Evolutionary conservation across 805 yeast genomes (phyloP), one percentile per base, ranked within the genome.

Genomic region (Millerago galiae): DNA sequence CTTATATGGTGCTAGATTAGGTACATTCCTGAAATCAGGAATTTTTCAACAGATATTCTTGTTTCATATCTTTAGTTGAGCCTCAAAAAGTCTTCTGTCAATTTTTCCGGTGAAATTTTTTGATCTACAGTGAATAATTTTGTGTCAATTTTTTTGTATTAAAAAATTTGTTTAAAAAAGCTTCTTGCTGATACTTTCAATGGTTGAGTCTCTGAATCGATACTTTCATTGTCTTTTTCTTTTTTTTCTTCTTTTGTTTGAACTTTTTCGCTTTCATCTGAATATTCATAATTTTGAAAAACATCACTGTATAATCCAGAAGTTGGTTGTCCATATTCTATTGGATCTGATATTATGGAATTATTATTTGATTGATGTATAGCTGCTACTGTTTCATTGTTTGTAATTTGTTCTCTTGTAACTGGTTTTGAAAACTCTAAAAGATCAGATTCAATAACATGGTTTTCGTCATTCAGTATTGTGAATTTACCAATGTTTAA

Each of bases 201-300:
- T 6, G 45, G 45, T 24, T 27, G 17, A 16, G 34, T 42, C 18
- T 30, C 35, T n/a, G 33, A 12, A 11, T 15, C 3, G 4, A n/a
- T 5, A n/a, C 17, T 37, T 10, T 5, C 21, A 12, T 24, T 24
- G 21, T 42, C 36, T 21, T 21, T 25, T 5, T n/a, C 30, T 18
- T 12, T 37, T 2, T 11, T 16, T 12, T 30, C 7, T 7, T 17
- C 12, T 13, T 25, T 7, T 24, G 21, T 27, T 21, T 6, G 28
- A 37, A 15, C 18, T 14, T 24, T 34, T 13, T 27, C 45, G 13
- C 43, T 48, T 10, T 49, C 58, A 16, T 46, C 54, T 6, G 51
- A 48, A 37, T 50, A 46, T 17, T 40, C 32, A 37, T 56, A 56
- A 14, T 41, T 50, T 37, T 50, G 52, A 16, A 57, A 48, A 14